phyloP scores from a whole-genome alignment of 1,139 yeast species.

The Debaryomyces robertsiae region DNA sequence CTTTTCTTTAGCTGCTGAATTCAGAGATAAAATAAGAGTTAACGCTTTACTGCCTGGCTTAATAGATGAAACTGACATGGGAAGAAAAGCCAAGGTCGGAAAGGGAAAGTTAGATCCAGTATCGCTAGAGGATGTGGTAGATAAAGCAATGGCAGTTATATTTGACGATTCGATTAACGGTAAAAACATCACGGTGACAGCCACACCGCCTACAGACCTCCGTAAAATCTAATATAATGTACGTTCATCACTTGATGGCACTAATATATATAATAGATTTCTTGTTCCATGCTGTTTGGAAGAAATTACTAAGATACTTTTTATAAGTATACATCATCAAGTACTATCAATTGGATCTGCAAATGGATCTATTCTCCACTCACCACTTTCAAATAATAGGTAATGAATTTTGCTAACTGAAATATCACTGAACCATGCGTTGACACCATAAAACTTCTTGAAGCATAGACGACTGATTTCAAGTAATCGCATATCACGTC shows the following conservation, averaged over 20 bases:
- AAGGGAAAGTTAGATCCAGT: slow-evolving; percentile 20
- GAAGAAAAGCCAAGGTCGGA: slow-evolving; percentile 30
- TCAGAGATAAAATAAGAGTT: slow-evolving; percentile 55
- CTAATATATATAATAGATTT: too few relatives aligned
- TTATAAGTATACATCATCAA: too few relatives aligned
- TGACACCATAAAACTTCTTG: slow-evolving; percentile 15
- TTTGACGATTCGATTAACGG: slow-evolving; percentile 41
- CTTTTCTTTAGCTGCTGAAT: slow-evolving; percentile 61
- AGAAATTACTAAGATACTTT: too few relatives aligned
- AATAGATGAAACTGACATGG: slow-evolving; percentile 75
- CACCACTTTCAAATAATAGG: slow-evolving; percentile 9
- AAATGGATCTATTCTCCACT: background rate
- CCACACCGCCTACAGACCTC: slow-evolving; percentile 4
- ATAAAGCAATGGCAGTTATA: slow-evolving; percentile 32
- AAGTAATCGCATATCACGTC: slow-evolving; percentile 3
- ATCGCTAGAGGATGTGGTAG: slow-evolving; percentile 27
- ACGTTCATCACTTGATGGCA: too few relatives aligned
- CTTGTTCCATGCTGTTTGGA: too few relatives aligned
- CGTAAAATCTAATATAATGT: too few relatives aligned
- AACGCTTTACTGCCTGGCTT: slow-evolving; percentile 76
- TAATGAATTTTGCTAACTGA: slow-evolving; percentile 7
- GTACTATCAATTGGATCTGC: too few relatives aligned
- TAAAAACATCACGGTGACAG: slow-evolving; percentile 30
- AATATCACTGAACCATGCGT: slow-evolving; percentile 6
- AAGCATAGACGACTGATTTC: slow-evolving; percentile 9